Evolutionary conservation across 371 early-diverging fungal species (phyloP).

Genomic region (Actinomortierella wolfii): DNA sequence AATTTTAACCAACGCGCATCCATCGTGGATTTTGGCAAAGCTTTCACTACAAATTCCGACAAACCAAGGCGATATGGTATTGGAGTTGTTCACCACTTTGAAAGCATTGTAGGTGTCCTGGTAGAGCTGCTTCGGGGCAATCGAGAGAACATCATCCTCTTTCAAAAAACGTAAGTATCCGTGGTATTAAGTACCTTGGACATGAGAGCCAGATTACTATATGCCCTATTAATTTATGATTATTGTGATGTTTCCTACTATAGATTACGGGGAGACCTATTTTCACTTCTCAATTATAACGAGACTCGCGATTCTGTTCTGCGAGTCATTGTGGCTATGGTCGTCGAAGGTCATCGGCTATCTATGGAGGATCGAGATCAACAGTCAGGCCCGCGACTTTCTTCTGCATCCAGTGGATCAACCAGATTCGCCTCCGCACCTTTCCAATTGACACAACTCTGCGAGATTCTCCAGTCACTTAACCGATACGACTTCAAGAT

Average conservation of each 20-base stretch:
- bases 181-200: slow-evolving; percentile 11
- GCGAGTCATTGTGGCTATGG: slow-evolving; percentile 56
- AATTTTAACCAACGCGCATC: slow-evolving; percentile 49
- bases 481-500: slow-evolving; percentile 62
- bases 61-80: slow-evolving; percentile 49
- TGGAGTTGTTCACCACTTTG: slow-evolving; percentile 56
- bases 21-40: slow-evolving; percentile 41
- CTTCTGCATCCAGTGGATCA: slow-evolving; percentile 14
- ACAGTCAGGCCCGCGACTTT: neutral
- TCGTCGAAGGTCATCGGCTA: slow-evolving; percentile 49
- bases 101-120: slow-evolving; percentile 56
- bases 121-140: slow-evolving; percentile 49
- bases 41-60: slow-evolving; percentile 24
- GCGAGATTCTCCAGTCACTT: slow-evolving; percentile 65
- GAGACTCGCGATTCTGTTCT: slow-evolving; percentile 59
- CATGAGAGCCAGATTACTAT: neutral
- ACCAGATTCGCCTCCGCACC: slow-evolving; percentile 37
- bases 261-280: slow-evolving; percentile 57
- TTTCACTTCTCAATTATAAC: slow-evolving; percentile 60
- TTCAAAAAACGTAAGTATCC: slow-evolving; percentile 46
- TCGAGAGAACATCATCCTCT: slow-evolving; percentile 42
- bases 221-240: neutral
- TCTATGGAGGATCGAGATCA: slow-evolving; percentile 40
- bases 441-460: slow-evolving; percentile 58
- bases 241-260: neutral